These are phyloP conservation scores for Tulasnella sp. DNA, from an alignment of 768 basidiomycete species.

Conservation along the genomic window DNA sequence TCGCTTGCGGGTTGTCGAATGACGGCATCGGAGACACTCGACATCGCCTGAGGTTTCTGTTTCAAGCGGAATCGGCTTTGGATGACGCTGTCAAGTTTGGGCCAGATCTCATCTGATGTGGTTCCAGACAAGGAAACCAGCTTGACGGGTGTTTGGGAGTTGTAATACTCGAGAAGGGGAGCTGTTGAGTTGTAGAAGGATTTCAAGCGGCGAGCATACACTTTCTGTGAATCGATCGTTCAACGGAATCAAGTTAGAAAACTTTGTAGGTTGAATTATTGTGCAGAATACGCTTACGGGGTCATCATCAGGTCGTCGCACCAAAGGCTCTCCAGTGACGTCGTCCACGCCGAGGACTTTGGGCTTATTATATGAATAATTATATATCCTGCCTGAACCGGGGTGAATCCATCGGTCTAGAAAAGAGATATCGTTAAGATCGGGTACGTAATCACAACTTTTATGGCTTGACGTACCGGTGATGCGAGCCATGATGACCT, in stretches of 20 bases:
- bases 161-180: conserved; percentile 68
- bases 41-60: neutral
- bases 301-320: conserved; percentile 81
- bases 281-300: conserved; percentile 44
- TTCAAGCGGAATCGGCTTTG: conserved; percentile 42
- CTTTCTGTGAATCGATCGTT: conserved; percentile 39
- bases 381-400: conserved; percentile 83
- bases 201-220: conserved; percentile 62
- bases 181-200: conserved; percentile 73
- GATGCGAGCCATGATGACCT: conserved; percentile 74
- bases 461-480: conserved; percentile 31
- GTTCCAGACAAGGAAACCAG: conserved; percentile 54
- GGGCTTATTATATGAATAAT: conserved; percentile 77
- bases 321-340: conserved; percentile 75
- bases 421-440: neutral
- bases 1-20: neutral
- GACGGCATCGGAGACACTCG: conserved; percentile 8
- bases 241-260: neutral
- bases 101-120: conserved; percentile 88
- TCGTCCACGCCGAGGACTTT: conserved; percentile 73
- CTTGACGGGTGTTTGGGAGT: conserved; percentile 28
- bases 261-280: neutral
- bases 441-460: neutral
- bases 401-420: conserved; percentile 79
- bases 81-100: conserved; percentile 56